Percentiles rank a stretch among this genome's conserved stretches.
These are phyloP conservation scores for Naganishia cerealis DNA, from an alignment of 1,284 basidiomycete species.

Conservation along the genomic window DNA sequence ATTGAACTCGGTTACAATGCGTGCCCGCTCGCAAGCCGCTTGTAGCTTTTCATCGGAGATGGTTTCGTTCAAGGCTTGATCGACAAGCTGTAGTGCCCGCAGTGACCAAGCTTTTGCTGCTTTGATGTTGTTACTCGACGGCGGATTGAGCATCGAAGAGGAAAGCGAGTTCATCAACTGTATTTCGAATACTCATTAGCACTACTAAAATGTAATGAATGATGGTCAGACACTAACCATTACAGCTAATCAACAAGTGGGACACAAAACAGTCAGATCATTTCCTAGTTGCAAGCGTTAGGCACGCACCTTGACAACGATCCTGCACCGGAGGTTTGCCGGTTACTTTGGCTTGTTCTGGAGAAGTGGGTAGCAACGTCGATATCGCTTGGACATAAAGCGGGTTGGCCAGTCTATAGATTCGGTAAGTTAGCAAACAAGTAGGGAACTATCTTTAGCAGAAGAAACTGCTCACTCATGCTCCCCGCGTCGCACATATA, in stretches of 20 bases:
- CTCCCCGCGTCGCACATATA: conserved; percentile 48
- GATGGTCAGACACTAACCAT: conserved; percentile 39
- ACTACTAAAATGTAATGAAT: not conserved
- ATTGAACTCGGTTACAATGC: conserved; percentile 48
- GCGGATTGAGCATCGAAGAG: conserved; percentile 47
- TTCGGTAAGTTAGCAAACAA: not conserved
- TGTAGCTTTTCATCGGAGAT: conserved; percentile 31
- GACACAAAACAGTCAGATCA: not conserved
- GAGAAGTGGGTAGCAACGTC: conserved; percentile 46
- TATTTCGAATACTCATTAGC: not conserved
- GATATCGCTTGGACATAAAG: conserved; percentile 51
- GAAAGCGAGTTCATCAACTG: conserved; percentile 53
- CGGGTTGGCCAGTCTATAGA: conserved; percentile 43
- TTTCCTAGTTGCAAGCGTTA: not conserved
- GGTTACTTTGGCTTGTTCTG: conserved; percentile 25
- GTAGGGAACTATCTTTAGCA: conserved; percentile 33
- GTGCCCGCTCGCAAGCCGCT: conserved; percentile 44
- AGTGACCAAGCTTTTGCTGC: conserved; percentile 49
- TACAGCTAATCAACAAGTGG: conserved; percentile 34
- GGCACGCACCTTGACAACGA: conserved; percentile 47
- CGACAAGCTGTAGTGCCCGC: conserved; percentile 46
- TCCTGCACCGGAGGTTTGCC: conserved; percentile 41
- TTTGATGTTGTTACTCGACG: conserved; percentile 43
- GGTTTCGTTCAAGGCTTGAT: conserved; percentile 40
- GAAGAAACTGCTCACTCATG: conserved; percentile 37